Conservation (phyloP, 352 stramenopile genomes). For the Globisporangium middletonii region DNA sequence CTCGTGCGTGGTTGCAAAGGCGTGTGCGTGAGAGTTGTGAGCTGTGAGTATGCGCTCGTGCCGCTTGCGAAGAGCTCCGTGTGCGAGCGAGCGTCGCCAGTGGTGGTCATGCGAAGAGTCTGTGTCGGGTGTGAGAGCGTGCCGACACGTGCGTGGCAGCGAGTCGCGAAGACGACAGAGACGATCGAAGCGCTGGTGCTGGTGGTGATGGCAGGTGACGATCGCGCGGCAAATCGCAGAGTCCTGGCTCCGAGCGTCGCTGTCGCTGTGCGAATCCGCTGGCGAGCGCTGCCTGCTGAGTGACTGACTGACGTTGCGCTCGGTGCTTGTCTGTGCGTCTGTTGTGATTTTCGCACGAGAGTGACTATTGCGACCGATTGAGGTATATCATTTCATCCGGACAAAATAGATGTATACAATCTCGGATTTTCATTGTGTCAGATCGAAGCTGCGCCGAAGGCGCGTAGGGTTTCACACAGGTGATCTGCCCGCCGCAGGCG, state of each 20-base stretch:
- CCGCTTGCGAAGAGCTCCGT: no score
- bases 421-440: no score
- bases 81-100: constrained; percentile 1
- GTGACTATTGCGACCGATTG: no score
- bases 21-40: not conserved
- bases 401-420: no score
- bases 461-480: no score
- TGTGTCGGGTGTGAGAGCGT: not conserved
- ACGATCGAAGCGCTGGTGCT: not conserved
- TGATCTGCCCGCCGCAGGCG: no score
- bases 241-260: constrained; percentile 3
- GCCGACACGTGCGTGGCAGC: constrained; percentile 15
- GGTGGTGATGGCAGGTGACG: constrained; percentile 1
- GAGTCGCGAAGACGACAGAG: no score
- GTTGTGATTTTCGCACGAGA: constrained; percentile 9
- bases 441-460: no score
- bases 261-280: not conserved
- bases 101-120: constrained; percentile 2
- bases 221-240: constrained; percentile 9
- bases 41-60: not conserved
- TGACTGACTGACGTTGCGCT: constrained; percentile 9
- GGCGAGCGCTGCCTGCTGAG: not conserved
- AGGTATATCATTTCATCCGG: no score
- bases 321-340: constrained; percentile 9
- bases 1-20: not conserved